Evolutionary conservation across 805 yeast species (phyloP).

Genomic region (Candida khao-thaluensis): DNA sequence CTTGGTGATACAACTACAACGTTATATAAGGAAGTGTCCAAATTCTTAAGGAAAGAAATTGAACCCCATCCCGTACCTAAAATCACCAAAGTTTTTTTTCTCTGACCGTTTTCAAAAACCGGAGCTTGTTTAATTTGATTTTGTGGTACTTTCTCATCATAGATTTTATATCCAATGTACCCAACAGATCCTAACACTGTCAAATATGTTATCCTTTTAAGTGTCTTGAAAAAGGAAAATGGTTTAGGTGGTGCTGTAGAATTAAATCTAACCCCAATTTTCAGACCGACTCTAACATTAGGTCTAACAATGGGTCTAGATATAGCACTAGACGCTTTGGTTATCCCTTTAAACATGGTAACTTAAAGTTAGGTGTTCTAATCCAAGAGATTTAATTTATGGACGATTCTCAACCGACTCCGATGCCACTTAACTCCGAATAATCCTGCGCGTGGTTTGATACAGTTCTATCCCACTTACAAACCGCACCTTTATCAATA

Average conservation of each 20-base stretch:
- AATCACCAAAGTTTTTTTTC: slow-evolving; percentile 73
- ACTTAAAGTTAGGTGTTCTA: background rate
- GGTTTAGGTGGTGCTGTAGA: slow-evolving; percentile 10
- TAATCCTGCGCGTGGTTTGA: background rate
- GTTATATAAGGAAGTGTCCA: slow-evolving; percentile 84
- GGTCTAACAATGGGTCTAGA: slow-evolving; percentile 1
- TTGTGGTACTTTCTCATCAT: slow-evolving; percentile 60
- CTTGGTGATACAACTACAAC: slow-evolving; percentile 91
- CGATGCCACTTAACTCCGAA: slow-evolving; percentile 2
- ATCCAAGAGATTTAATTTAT: slow-evolving; percentile 5
- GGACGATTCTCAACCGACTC: slow-evolving; percentile 10
- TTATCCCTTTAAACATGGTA: background rate
- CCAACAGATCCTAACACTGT: slow-evolving; percentile 58
- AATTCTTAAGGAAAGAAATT: slow-evolving; percentile 74
- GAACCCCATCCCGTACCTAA: slow-evolving; percentile 96
- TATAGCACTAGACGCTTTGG: background rate
- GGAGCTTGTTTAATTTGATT: slow-evolving; percentile 62
- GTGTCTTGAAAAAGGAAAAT: slow-evolving; percentile 39
- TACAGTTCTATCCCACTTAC: too few species aligned
- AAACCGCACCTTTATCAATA: too few species aligned
- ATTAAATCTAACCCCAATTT: slow-evolving; percentile 12
- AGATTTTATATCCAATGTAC: slow-evolving; percentile 50
- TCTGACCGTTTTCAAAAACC: slow-evolving; percentile 52
- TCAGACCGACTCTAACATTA: background rate
- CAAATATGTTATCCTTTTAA: slow-evolving; percentile 47